These are phyloP conservation scores for Boletus semigastroideus DNA, from an alignment of 1,284 basidiomycete genomes.

Conservation along the genomic window DNA sequence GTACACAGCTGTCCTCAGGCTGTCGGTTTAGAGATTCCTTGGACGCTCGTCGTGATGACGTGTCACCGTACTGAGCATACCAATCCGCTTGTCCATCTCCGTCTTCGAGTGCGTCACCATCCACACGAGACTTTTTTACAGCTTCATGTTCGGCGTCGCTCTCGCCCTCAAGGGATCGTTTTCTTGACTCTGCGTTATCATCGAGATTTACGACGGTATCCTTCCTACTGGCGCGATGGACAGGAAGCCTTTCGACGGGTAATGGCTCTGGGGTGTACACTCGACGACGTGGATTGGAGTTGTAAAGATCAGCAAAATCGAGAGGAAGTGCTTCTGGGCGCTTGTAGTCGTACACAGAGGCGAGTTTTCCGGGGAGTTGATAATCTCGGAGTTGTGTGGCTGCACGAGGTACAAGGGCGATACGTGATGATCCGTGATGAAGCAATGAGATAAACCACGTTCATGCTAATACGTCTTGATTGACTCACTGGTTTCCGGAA, in stretches of 20 bases:
- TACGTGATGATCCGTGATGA: constrained; percentile 18
- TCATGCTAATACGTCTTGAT: constrained; percentile 22
- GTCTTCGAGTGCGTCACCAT: constrained; percentile 44
- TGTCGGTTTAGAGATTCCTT: constrained; percentile 48
- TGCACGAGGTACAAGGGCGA: constrained; percentile 22
- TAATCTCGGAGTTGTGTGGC: constrained; percentile 19
- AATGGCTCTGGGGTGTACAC: constrained; percentile 21
- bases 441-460: constrained; percentile 31
- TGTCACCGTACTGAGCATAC: constrained; percentile 32
- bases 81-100: constrained; percentile 47
- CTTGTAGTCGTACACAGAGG: constrained; percentile 14
- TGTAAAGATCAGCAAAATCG: constrained; percentile 36
- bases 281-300: constrained; percentile 33
- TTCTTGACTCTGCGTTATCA: constrained; percentile 31
- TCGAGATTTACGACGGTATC: constrained; percentile 11
- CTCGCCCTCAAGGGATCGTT: constrained; percentile 45
- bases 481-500: constrained; percentile 34
- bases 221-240: constrained; percentile 29
- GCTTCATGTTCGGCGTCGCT: constrained; percentile 41
- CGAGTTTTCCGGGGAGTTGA: constrained; percentile 18
- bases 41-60: constrained; percentile 39
- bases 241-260: constrained; percentile 10
- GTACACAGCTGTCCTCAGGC: constrained; percentile 40
- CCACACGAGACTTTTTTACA: constrained; percentile 52
- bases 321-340: constrained; percentile 17